Percentiles rank a stretch among this genome's conserved stretches.
These are phyloP conservation scores for Hyaloscypha bicolor DNA, from an alignment of 495 filamentous ascomycete genomes.

Conservation along the genomic window DNA sequence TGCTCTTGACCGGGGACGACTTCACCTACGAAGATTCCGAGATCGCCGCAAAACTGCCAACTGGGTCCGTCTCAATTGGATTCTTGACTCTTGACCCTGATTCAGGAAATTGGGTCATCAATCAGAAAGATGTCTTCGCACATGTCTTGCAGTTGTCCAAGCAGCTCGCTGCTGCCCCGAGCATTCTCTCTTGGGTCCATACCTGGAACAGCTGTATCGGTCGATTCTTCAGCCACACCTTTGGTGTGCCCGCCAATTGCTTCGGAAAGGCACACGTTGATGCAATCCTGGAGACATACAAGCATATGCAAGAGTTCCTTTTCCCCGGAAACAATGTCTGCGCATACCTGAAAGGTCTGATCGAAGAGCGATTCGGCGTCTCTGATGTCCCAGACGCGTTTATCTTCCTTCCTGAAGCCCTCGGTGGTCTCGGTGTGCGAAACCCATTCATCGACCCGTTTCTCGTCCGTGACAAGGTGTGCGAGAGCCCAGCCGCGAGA, in stretches of 20 bases:
- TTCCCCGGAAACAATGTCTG: constrained; percentile 49
- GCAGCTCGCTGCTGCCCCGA: constrained; percentile 56
- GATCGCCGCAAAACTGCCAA: constrained; percentile 44
- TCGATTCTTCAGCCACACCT: constrained; percentile 68
- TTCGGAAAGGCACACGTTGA: constrained; percentile 67
- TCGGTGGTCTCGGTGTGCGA: constrained; percentile 57
- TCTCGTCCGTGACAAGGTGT: constrained; percentile 40
- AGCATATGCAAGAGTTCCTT: constrained; percentile 56
- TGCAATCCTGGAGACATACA: constrained; percentile 59
- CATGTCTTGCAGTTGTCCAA: constrained; percentile 64
- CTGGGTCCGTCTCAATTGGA: constrained; percentile 63
- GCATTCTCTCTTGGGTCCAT: constrained; percentile 65
- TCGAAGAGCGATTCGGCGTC: constrained; percentile 56
- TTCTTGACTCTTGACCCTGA: constrained; percentile 58
- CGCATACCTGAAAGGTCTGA: constrained; percentile 53
- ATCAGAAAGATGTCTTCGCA: constrained; percentile 59
- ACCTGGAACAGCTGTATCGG: constrained; percentile 67
- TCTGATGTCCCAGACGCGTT: constrained; percentile 62
- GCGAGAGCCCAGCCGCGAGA: constrained; percentile 35
- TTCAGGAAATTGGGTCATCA: constrained; percentile 60
- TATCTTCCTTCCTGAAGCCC: constrained; percentile 57
- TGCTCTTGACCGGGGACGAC: constrained; percentile 39
- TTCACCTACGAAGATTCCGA: constrained; percentile 24
- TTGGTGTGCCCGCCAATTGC: constrained; percentile 64
- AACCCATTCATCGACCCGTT: constrained; percentile 56